Evolutionary conservation across 129 eudicot genomes (phyloP).

Genomic region (Tanacetum coccineum): DNA sequence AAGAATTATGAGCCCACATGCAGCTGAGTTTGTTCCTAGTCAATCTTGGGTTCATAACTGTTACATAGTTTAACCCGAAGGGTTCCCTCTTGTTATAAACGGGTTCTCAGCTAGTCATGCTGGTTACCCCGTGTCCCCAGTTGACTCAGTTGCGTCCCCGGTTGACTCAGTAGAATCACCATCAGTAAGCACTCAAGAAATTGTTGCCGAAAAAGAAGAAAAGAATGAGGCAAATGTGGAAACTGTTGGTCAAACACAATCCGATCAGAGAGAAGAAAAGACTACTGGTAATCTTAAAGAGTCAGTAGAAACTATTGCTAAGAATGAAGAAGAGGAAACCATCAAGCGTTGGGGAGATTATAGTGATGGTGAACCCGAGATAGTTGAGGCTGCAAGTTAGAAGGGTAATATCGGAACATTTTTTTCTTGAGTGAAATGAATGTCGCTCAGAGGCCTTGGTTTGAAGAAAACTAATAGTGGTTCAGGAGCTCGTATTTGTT

Average conservation of each 20-base stretch:
- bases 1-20: constrained; percentile 92
- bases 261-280: constrained; percentile 29
- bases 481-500: constrained; percentile 17
- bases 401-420: constrained; percentile 13
- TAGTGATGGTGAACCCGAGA: constrained; percentile 68
- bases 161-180: constrained; percentile 43
- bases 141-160: constrained; percentile 32
- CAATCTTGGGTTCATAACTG: constrained; percentile 90
- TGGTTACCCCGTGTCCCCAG: constrained; percentile 30
- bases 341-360: constrained; percentile 76
- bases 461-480: constrained; percentile 23
- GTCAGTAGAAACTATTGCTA: constrained; percentile 7
- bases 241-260: constrained; percentile 23
- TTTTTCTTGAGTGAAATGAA: constrained; percentile 29
- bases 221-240: constrained; percentile 17
- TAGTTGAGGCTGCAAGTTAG: constrained; percentile 50
- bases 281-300: background rate
- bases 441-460: constrained; percentile 34
- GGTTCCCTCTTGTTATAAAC: constrained; percentile 34
- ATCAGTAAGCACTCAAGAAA: constrained; percentile 35
- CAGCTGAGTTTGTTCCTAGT: constrained; percentile 82
- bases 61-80: constrained; percentile 54
- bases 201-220: constrained; percentile 40
- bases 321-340: constrained; percentile 35
- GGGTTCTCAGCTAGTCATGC: constrained; percentile 19